Percentiles rank a stretch among this genome's conserved stretches.
Conservation (phyloP, 2,329 filamentous ascomycete species). For the Alternaria infectoria region DNA sequence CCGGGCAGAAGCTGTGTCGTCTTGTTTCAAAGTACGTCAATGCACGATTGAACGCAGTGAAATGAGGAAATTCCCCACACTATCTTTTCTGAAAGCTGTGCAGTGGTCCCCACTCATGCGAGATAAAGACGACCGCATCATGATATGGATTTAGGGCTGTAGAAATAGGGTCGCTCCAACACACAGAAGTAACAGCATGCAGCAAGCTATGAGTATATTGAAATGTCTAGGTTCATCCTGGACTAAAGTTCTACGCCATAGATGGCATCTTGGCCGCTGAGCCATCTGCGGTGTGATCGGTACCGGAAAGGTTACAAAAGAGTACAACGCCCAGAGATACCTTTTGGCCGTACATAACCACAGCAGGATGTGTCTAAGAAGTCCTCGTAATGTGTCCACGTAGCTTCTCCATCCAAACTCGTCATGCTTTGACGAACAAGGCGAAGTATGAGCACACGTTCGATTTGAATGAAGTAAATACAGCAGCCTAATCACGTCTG, state of each 20-base stretch:
- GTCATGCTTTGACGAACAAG: too few species aligned
- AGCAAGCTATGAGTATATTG: not conserved
- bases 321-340: not conserved
- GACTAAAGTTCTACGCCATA: not conserved
- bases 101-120: not conserved
- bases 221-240: not conserved
- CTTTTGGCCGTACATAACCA: not conserved
- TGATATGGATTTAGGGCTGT: not conserved
- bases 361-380: not conserved
- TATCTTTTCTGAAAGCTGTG: not conserved
- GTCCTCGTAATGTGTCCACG: not conserved
- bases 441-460: too few species aligned
- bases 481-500: not conserved
- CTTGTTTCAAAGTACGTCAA: not conserved
- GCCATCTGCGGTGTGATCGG: not conserved
- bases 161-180: not conserved
- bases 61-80: not conserved
- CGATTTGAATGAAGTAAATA: not conserved
- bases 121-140: not conserved
- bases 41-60: not conserved
- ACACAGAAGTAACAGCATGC: not conserved
- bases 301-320: not conserved
- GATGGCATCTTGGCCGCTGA: not conserved
- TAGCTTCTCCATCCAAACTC: too few species aligned
- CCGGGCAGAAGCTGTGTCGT: not conserved